Evolutionary conservation across 129 eudicot genomes (phyloP).

Genomic region (Ambrosia artemisiifolia): DNA sequence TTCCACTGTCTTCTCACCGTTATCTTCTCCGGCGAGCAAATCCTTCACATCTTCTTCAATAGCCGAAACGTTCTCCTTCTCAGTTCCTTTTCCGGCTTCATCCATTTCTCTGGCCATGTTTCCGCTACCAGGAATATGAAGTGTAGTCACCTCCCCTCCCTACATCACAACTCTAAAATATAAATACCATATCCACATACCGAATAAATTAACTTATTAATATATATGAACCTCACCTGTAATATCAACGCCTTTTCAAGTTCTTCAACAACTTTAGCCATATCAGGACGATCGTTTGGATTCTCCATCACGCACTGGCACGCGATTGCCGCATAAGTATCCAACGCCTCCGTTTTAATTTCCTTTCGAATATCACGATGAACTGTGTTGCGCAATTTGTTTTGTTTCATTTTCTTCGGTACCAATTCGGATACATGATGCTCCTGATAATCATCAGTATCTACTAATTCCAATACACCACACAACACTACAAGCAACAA

Average conservation of each 20-base stretch:
- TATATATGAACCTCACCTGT: constrained; percentile 11
- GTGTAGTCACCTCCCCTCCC: constrained; percentile 28
- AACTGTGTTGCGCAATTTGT: constrained; percentile 20
- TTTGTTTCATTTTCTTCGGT: constrained; percentile 29
- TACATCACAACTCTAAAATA: constrained; percentile 18
- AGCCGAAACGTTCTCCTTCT: background rate
- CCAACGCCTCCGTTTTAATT: constrained; percentile 25
- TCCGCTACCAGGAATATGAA: constrained; percentile 7
- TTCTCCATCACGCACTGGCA: constrained; percentile 16
- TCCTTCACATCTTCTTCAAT: constrained; percentile 6
- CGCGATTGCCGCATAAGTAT: constrained; percentile 28
- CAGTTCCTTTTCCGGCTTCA: background rate
- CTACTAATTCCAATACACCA: constrained; percentile 30
- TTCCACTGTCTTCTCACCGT: background rate
- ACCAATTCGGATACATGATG: constrained; percentile 36
- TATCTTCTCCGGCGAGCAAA: constrained; percentile 12
- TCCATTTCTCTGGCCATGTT: background rate
- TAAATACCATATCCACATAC: background rate
- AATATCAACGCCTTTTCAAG: constrained; percentile 35
- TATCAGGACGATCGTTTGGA: constrained; percentile 30
- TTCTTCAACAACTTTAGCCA: constrained; percentile 24
- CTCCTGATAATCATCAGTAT: constrained; percentile 36
- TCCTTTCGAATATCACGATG: constrained; percentile 27
- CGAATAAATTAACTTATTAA: too few relatives aligned
- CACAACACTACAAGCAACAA: constrained; percentile 30